phyloP scores from a whole-genome alignment of 306 rosid species.

The Carpinus fangiana region DNA sequence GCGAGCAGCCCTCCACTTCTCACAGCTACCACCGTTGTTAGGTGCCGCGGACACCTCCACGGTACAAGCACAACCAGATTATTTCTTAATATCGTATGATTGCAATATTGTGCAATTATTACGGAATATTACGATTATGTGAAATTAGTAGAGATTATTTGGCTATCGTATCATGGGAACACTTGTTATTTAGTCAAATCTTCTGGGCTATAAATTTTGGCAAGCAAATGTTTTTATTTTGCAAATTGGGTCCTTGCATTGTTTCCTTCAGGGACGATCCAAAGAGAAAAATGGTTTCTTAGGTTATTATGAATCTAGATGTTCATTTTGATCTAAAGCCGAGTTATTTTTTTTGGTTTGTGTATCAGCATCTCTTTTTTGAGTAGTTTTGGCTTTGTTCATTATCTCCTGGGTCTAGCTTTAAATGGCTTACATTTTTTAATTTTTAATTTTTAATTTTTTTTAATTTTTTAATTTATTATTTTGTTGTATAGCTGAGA shows the following conservation, averaged over 20 bases:
- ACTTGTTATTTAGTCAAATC: not conserved
- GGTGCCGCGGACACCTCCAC: no score
- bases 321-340: not conserved
- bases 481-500: constrained; percentile 23
- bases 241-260: not conserved
- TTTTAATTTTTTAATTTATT: constrained; percentile 14
- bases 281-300: not conserved
- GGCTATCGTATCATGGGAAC: not conserved
- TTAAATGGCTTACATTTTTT: constrained; percentile 18
- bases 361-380: not conserved
- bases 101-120: no score
- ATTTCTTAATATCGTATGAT: no score
- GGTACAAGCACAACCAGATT: no score
- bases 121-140: no score
- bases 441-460: constrained; percentile 25
- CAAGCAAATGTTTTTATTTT: not conserved
- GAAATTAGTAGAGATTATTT: no score
- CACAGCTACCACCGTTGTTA: no score
- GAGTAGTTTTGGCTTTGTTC: not conserved
- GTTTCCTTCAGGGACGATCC: not conserved
- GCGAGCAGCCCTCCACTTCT: no score
- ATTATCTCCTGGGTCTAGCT: constrained; percentile 15
- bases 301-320: not conserved
- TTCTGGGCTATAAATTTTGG: not conserved
- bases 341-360: not conserved